Evolutionary conservation across 345 rosid species (phyloP).

Genomic region (Eucalyptus caleyi): DNA sequence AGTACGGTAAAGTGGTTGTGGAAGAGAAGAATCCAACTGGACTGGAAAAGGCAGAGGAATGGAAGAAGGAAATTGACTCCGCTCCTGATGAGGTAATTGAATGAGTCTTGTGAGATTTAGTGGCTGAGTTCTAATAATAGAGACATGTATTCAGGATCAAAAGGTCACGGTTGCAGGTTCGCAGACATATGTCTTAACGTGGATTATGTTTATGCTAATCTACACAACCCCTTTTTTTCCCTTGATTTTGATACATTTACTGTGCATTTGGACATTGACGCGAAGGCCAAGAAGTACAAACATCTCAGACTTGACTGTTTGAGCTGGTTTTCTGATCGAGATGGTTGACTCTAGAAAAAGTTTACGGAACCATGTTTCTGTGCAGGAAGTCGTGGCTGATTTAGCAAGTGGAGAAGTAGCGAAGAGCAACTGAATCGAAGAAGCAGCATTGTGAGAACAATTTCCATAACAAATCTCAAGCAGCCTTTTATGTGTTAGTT

Average conservation of each 20-base stretch:
- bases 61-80: background rate
- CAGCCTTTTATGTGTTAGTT: background rate
- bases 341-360: background rate
- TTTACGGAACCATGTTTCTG: background rate
- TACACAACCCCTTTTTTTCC: background rate
- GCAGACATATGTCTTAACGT: background rate
- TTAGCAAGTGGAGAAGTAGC: background rate
- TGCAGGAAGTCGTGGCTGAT: background rate
- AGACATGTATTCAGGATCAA: background rate
- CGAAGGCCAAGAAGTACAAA: background rate
- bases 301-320: background rate
- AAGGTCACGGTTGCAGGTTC: background rate
- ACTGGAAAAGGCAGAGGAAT: background rate
- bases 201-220: background rate
- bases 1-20: background rate
- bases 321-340: background rate
- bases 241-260: background rate
- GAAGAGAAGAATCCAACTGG: conserved; percentile 1
- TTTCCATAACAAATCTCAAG: background rate
- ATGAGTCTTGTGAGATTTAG: background rate
- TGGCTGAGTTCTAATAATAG: background rate
- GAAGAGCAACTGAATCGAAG: background rate
- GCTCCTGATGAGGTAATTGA: background rate
- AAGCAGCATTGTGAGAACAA: background rate
- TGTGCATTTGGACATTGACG: background rate